Evolutionary conservation across 2,329 filamentous ascomycete genomes (phyloP).

Genomic region (Arachnopeziza araneosa): DNA sequence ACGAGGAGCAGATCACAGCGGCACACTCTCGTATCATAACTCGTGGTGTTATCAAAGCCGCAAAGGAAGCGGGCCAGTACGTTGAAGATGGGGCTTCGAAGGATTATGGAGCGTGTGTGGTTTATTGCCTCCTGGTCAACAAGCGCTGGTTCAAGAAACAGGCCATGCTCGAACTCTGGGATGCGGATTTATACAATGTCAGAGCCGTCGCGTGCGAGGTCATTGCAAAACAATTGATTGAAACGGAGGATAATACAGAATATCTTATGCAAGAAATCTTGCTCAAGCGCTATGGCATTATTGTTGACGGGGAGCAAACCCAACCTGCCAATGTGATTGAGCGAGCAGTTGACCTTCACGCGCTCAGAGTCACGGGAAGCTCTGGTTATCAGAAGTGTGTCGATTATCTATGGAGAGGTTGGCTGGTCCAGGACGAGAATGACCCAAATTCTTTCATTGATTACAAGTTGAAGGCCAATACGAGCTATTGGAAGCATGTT

Average conservation of each 20-base stretch:
- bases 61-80: conserved; percentile 64
- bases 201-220: conserved; percentile 83
- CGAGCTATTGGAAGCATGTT: conserved; percentile 72
- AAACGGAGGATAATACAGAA: conserved; percentile 70
- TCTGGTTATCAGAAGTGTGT: conserved; percentile 93
- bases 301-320: conserved; percentile 66
- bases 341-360: conserved; percentile 88
- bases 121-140: conserved; percentile 31
- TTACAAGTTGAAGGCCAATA: conserved; percentile 77
- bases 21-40: conserved; percentile 87
- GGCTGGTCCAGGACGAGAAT: conserved; percentile 92
- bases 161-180: conserved; percentile 79
- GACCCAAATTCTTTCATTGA: conserved; percentile 86
- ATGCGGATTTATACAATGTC: conserved; percentile 75
- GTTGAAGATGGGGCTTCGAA: conserved; percentile 37
- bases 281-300: conserved; percentile 81
- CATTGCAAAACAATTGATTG: conserved; percentile 85
- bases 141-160: conserved; percentile 74
- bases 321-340: conserved; percentile 83
- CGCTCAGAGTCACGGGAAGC: conserved; percentile 79
- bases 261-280: conserved; percentile 78
- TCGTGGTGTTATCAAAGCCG: conserved; percentile 68
- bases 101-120: conserved; percentile 72
- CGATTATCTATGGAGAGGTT: conserved; percentile 86
- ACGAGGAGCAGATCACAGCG: conserved; percentile 65